Evolutionary conservation across 2,329 filamentous ascomycete species (phyloP).

Genomic region (Neonectria sp.): DNA sequence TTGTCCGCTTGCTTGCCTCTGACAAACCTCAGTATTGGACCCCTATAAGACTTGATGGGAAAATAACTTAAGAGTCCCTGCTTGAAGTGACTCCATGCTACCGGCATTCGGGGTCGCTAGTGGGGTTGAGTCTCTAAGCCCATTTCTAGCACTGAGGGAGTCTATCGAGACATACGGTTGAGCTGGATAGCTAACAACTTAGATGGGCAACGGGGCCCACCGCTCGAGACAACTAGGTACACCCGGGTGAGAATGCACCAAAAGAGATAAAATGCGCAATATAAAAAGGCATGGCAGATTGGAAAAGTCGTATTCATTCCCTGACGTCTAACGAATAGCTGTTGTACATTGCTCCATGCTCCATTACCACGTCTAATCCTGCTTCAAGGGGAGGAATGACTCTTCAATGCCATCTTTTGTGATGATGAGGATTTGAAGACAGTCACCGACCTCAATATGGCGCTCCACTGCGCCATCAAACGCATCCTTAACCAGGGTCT

Average conservation of each 20-base stretch:
- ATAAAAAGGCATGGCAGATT: neutral
- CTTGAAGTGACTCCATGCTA: neutral
- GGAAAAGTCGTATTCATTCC: constrained; percentile 42
- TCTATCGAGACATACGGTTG: neutral
- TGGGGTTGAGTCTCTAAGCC: neutral
- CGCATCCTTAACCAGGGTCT: constrained; percentile 93
- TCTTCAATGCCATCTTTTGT: constrained; percentile 92
- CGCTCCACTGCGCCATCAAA: constrained; percentile 98
- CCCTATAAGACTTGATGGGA: neutral
- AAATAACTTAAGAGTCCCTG: neutral
- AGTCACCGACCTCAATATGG: constrained; percentile 98
- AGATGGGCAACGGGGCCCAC: neutral
- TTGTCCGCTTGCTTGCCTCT: neutral
- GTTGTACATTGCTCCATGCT: constrained; percentile 51
- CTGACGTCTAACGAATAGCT: constrained; percentile 44
- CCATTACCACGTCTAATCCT: constrained; percentile 73
- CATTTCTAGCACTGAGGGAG: neutral
- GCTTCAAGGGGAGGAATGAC: constrained; percentile 87
- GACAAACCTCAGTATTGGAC: neutral
- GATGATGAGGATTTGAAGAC: constrained; percentile 94
- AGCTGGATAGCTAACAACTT: neutral
- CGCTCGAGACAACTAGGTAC: neutral
- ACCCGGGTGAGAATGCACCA: neutral
- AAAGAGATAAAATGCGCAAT: neutral
- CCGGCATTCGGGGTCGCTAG: neutral